phyloP scores from a whole-genome alignment of 768 basidiomycete species.

The Termitomyces sp. region DNA sequence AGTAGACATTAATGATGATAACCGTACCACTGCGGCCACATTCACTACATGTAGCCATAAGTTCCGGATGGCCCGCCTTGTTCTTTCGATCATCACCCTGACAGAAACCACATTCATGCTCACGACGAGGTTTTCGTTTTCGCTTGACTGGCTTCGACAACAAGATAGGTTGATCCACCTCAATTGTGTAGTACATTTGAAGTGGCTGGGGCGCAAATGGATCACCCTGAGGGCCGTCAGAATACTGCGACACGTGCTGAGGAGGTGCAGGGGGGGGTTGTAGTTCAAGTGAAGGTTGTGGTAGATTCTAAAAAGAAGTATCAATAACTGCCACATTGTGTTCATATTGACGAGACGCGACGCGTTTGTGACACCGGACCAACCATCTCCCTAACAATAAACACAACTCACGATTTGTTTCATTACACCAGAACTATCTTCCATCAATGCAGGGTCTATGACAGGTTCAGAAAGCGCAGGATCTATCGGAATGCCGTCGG shows the following conservation, averaged over 20 bases:
- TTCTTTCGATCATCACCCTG: conserved; percentile 59
- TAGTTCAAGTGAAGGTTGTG: conserved; percentile 14
- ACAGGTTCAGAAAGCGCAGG: conserved; percentile 55
- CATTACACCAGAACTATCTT: conserved; percentile 18
- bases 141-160: conserved; percentile 43
- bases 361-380: conserved; percentile 42
- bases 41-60: conserved; percentile 72
- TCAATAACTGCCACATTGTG: conserved; percentile 19
- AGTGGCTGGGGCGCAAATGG: conserved; percentile 70
- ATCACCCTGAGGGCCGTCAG: conserved; percentile 76
- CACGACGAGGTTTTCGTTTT: conserved; percentile 42
- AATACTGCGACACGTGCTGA: conserved; percentile 48
- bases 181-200: conserved; percentile 46
- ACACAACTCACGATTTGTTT: conserved; percentile 32
- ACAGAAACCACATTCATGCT: conserved; percentile 77
- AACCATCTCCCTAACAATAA: conserved; percentile 20
- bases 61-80: conserved; percentile 50
- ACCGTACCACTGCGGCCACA: conserved; percentile 79
- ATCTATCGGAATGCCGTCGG: conserved; percentile 76
- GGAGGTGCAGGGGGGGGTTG: conserved; percentile 22
- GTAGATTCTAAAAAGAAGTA: conserved; percentile 22
- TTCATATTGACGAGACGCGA: conserved; percentile 56
- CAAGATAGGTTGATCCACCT: conserved; percentile 35
- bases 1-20: conserved; percentile 4
- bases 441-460: conserved; percentile 50